Base-by-base conservation (phyloP, 1,284 basidiomycete species). In the Apiotrichum veenhuisii region DNA sequence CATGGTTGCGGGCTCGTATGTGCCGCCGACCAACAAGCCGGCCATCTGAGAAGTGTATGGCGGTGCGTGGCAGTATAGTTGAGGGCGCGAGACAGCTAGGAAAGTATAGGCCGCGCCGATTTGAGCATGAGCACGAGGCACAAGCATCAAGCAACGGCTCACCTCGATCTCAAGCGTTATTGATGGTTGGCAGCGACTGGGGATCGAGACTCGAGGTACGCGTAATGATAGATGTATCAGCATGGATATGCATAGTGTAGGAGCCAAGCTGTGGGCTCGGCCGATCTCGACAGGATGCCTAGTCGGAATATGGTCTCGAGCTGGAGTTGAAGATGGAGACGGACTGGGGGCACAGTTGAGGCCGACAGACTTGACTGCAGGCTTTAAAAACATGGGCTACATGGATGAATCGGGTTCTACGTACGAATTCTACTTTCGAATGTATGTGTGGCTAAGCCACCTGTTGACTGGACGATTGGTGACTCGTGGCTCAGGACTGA, bases 1-100 rank as follows among this genome's bases (percentile, higher is more conserved):
- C 75, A 79, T 98, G 59, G 90, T 89, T 22, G 88, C 89, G 11
- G 95, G 95, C 2, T 64, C 66, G n/a, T 77, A 72, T 51, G 56
- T 72, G n/a, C 72, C 73, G 5, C 73, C 71, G 20, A 67, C 71
- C 38, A 68, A 57, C 58, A 57, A 57, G 56, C 46, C 46, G 5
- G 43, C 42, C 38, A 50, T 37, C 42, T 62, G 54, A 40, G 26
- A 11, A 5, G 30, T 8, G 45, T 15, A 3, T 23, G 9, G 17
- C 14, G 18, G n/a, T n/a, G n/a, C 17, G n/a, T 33, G 14, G 27
- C 3, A 9, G 7, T 22, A 7, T 33, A 12, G 12, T 2, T 4
- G 7, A 11, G 26, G 44, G 7, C 3, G 27, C 2, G 27, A 23
- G 33, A 23, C 12, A 36, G 34, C 17, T 3, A 38, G 27, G 23